Evolutionary conservation across 805 yeast genomes (phyloP), one percentile per base, ranked within the genome.

Genomic region (Candida sonorensis): DNA sequence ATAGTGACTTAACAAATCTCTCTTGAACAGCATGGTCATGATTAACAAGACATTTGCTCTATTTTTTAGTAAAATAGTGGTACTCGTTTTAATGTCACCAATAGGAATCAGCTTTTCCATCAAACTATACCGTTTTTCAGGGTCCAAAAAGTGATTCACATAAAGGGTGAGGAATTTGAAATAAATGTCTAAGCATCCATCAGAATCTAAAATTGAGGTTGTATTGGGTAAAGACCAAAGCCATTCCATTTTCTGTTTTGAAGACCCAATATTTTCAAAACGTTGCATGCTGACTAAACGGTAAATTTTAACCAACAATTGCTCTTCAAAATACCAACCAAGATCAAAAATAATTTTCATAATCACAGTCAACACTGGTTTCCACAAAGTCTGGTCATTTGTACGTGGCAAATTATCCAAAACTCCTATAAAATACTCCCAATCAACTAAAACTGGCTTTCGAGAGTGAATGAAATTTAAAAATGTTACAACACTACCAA

Each of bases 81-180:
- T 44, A 34, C 50, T 48, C 3, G 55, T 50, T 23, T 41, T 36
- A 9, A 55, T 40, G 15, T 51, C 47, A 12, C 59, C 53, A 10
- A 59, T 45, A 1, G 65, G 65, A 8, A 51, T 54, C 14, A 60
- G 37, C 26, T 57, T 56, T 20, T 59, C 64, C 13, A 59, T 32
- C 19, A 57, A 26, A 19, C 48, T 45, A 22, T 33, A 16, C 33
- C 40, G 29, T 17, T 41, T 38, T 4, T 33, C 27, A 14, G 41
- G 29, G n/a, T 41, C 37, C 42, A 42, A 25, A 31, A 34, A 49
- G 8, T 36, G 35, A 4, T 36, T 34, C 2, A 48, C 44, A 30
- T 48, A 57, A 1, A 48, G 36, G 4, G 37, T 39, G 24, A 59
- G 32, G 10, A 57, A 27, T 34, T 51, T 57, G 29, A 59, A 45